These are phyloP conservation scores for Aspergillus puulaauensis DNA, from an alignment of 2,329 filamentous ascomycete genomes.

Conservation along the genomic window DNA sequence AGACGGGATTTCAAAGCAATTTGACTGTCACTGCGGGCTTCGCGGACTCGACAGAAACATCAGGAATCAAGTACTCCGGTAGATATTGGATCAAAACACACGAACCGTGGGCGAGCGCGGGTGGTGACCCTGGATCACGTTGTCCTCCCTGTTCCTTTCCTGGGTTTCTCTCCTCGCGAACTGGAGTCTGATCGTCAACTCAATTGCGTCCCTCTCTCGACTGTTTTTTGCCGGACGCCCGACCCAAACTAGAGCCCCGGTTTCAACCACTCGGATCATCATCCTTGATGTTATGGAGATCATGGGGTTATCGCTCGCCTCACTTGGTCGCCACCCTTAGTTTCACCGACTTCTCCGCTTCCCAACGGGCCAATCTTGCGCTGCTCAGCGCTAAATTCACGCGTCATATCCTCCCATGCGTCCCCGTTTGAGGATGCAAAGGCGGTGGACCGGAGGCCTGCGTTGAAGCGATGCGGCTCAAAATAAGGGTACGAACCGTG, in stretches of 20 bases:
- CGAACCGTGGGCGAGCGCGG: background rate
- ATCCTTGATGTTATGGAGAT: background rate
- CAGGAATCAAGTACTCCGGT: background rate
- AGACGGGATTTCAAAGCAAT: background rate
- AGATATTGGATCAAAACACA: background rate
- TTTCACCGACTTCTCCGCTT: background rate
- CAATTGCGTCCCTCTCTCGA: background rate
- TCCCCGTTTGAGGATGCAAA: background rate
- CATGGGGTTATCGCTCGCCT: background rate
- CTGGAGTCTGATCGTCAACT: background rate
- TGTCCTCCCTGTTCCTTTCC: no score
- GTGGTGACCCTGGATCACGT: background rate
- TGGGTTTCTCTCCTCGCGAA: background rate
- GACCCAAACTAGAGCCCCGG: background rate
- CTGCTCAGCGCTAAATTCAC: background rate
- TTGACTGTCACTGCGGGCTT: background rate
- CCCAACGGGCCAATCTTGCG: background rate
- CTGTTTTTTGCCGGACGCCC: background rate
- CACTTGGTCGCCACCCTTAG: background rate
- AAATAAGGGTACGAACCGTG: background rate
- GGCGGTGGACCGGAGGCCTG: background rate
- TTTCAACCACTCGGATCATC: slow-evolving; percentile 6
- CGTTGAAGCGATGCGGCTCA: slow-evolving; percentile 1
- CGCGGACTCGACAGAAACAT: no score
- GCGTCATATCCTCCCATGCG: slow-evolving; percentile 1